Conservation (phyloP, 2,329 filamentous ascomycete species). For the Cercospora citrullina region DNA sequence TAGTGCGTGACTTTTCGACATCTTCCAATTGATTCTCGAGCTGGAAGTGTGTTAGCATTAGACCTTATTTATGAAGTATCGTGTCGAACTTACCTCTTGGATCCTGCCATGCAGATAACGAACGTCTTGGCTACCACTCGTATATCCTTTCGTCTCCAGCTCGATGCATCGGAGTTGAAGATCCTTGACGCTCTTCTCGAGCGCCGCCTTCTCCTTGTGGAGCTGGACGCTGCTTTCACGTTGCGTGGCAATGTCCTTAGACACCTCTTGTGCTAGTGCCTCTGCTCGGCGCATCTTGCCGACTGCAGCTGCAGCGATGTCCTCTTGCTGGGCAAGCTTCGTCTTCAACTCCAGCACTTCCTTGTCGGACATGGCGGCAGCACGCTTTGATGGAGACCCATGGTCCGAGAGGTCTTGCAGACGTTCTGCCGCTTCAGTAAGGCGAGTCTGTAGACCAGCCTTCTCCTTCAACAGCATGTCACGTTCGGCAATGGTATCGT, state of each 20-base stretch:
- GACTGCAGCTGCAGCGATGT: slow-evolving; percentile 85
- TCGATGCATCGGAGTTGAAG: slow-evolving; percentile 87
- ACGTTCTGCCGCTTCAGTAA: slow-evolving; percentile 83
- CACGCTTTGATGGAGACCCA: slow-evolving; percentile 82
- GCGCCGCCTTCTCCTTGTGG: slow-evolving; percentile 82
- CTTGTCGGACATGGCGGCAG: slow-evolving; percentile 83
- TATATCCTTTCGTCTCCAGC: slow-evolving; percentile 95
- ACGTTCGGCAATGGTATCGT: slow-evolving; percentile 82
- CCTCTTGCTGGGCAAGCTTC: slow-evolving; percentile 85
- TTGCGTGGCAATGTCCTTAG: slow-evolving; percentile 87
- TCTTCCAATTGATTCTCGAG: slow-evolving; percentile 70
- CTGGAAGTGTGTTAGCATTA: slow-evolving; percentile 30
- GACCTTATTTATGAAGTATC: too few relatives aligned
- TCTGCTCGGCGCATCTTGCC: slow-evolving; percentile 97
- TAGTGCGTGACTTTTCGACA: slow-evolving; percentile 74
- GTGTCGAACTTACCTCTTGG: slow-evolving; percentile 71
- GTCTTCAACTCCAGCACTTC: slow-evolving; percentile 89
- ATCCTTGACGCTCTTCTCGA: slow-evolving; percentile 91
- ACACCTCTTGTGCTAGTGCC: slow-evolving; percentile 80
- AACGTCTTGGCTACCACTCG: slow-evolving; percentile 89
- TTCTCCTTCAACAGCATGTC: slow-evolving; percentile 87
- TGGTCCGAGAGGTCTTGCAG: slow-evolving; percentile 78
- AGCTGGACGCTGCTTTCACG: slow-evolving; percentile 78
- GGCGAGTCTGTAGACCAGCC: slow-evolving; percentile 77
- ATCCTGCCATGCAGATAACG: slow-evolving; percentile 92